Conservation (phyloP, 2,329 filamentous ascomycete species). For the Epichloe sibirici region DNA sequence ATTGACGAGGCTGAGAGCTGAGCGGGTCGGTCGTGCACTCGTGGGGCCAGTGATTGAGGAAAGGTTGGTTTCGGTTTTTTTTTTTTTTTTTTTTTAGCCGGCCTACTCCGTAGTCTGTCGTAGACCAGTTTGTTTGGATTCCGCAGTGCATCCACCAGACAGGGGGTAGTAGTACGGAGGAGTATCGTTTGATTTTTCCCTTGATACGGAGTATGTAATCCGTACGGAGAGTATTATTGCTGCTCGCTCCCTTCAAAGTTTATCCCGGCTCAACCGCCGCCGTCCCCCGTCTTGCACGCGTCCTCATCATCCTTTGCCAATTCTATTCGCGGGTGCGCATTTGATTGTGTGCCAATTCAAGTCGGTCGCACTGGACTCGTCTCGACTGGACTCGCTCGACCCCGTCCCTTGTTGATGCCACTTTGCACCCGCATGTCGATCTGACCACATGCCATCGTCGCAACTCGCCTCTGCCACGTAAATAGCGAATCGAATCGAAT, state of each 20-base stretch:
- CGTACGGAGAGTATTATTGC: too few relatives aligned
- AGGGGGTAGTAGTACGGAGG: too few relatives aligned
- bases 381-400: not conserved
- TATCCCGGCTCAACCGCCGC: not conserved
- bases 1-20: not conserved
- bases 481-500: not conserved
- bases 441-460: constrained; percentile 6
- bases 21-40: not conserved
- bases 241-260: too few relatives aligned
- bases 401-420: not conserved
- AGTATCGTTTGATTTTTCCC: too few relatives aligned
- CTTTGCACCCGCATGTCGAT: not conserved
- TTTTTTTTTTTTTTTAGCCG: too few relatives aligned
- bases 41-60: too few relatives aligned
- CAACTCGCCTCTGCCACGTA: constrained; percentile 5
- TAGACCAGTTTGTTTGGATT: too few relatives aligned
- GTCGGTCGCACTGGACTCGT: not conserved
- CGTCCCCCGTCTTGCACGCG: not conserved
- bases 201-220: too few relatives aligned
- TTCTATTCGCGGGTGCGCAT: not conserved
- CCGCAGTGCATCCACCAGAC: too few relatives aligned
- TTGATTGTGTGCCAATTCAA: not conserved
- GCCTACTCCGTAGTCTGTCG: too few relatives aligned
- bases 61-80: too few relatives aligned
- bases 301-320: not conserved